Percentiles rank a stretch among this genome's conserved stretches.
Conservation (phyloP, 495 filamentous ascomycete genomes). For the Halenospora varia region DNA sequence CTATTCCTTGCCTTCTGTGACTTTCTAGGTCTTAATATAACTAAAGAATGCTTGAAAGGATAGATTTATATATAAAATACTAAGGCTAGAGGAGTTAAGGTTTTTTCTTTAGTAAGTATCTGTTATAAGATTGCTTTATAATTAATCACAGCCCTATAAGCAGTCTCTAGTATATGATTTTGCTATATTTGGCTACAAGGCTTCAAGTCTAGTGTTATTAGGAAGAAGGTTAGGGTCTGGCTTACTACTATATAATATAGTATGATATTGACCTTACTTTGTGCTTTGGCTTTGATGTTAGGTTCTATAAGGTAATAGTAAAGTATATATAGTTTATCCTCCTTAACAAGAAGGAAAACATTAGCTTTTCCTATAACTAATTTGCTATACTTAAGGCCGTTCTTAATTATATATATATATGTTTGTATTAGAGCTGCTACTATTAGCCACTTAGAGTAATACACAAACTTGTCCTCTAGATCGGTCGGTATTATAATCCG, state of each 20-base stretch:
- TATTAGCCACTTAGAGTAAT: conserved; percentile 21
- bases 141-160: conserved; percentile 23
- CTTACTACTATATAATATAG: conserved; percentile 17
- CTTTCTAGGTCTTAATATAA: conserved; percentile 16
- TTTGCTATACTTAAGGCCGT: conserved; percentile 28
- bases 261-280: conserved; percentile 12
- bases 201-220: conserved; percentile 19
- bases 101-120: conserved; percentile 27
- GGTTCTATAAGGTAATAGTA: conserved; percentile 36
- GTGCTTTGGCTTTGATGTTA: conserved; percentile 25
- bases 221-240: conserved; percentile 19
- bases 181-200: conserved; percentile 31
- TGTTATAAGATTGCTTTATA: conserved; percentile 23
- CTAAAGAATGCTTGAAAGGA: conserved; percentile 15
- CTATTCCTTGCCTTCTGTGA: conserved; percentile 6
- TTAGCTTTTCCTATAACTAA: conserved; percentile 31
- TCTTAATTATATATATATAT: conserved; percentile 29
- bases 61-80: conserved; percentile 13
- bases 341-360: conserved; percentile 32
- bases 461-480: conserved; percentile 19
- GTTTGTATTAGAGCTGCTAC: conserved; percentile 26
- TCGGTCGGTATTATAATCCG: conserved; percentile 20
- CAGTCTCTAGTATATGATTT: conserved; percentile 20
- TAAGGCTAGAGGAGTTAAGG: conserved; percentile 27
- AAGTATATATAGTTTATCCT: conserved; percentile 32